Conservation (phyloP, 2,329 filamentous ascomycete genomes). For the Fusarium stilboides region DNA sequence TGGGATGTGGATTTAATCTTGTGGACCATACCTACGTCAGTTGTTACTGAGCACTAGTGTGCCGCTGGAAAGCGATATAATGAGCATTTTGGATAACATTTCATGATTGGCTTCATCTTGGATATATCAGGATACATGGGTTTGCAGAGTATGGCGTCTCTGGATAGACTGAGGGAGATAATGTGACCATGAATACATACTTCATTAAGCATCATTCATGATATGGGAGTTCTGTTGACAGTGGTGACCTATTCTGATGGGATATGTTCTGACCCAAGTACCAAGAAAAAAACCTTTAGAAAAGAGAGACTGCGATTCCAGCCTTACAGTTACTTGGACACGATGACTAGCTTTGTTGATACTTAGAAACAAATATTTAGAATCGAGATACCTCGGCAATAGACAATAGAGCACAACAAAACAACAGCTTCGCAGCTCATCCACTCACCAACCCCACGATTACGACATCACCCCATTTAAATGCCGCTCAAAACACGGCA, state of each 20-base stretch:
- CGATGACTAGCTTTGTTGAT: too few relatives aligned
- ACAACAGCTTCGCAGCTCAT: conserved; percentile 6
- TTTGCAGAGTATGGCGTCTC: conserved; percentile 32
- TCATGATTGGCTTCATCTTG: conserved; percentile 10
- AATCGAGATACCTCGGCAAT: too few relatives aligned
- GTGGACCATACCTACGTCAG: conserved; percentile 1
- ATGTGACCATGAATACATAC: conserved; percentile 35
- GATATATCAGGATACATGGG: conserved; percentile 1
- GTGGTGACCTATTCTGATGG: too few relatives aligned
- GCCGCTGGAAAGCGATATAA: conserved; percentile 13
- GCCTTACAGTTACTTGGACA: too few relatives aligned
- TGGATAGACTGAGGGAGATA: conserved; percentile 25
- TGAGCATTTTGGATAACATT: conserved; percentile 9
- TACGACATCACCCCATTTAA: conserved; percentile 29
- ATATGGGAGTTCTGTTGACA: too few relatives aligned
- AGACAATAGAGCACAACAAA: conserved; percentile 1
- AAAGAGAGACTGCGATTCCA: too few relatives aligned
- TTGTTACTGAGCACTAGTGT: not conserved
- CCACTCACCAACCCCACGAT: conserved; percentile 35
- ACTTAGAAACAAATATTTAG: too few relatives aligned
- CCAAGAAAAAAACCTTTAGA: too few relatives aligned
- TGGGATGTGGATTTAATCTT: conserved; percentile 8
- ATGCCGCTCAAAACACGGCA: conserved; percentile 28
- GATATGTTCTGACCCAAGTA: too few relatives aligned
- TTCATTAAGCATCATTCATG: conserved; percentile 3